Percentiles rank a stretch among this genome's conserved stretches.
phyloP scores from a whole-genome alignment of 805 yeast genomes.

The Candida incommunis region DNA sequence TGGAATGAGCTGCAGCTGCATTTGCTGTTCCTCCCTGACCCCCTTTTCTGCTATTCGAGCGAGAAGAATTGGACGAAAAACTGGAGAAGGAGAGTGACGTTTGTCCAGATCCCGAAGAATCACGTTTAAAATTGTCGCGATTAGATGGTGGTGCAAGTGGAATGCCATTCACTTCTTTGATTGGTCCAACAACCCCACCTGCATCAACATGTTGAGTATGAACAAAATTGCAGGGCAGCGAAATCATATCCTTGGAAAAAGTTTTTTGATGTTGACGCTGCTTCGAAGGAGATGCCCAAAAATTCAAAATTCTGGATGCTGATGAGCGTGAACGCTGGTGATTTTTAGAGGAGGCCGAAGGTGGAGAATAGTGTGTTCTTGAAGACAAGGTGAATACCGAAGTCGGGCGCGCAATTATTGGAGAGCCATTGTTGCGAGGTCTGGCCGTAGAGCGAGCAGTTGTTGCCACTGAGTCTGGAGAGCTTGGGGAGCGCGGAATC shows the following conservation, averaged over 20 bases:
- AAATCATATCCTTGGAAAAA: constrained; percentile 8
- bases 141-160: not conserved
- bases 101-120: not conserved
- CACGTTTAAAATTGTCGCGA: not conserved
- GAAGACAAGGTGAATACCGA: not conserved
- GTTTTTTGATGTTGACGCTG: constrained; percentile 2
- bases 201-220: constrained; percentile 13
- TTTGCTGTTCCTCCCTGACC: not conserved
- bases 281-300: constrained; percentile 2
- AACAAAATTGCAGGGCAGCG: constrained; percentile 13
- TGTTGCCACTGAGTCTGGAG: not conserved
- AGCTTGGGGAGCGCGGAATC: not conserved
- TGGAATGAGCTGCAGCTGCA: not conserved
- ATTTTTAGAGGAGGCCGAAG: not conserved
- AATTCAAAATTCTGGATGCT: not conserved
- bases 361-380: not conserved
- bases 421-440: not conserved
- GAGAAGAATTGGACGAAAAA: constrained; percentile 1
- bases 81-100: constrained; percentile 3
- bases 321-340: constrained; percentile 1
- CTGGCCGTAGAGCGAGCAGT: not conserved
- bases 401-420: not conserved
- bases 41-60: not conserved
- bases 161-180: not conserved
- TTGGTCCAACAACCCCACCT: not conserved